These are phyloP conservation scores for Claviceps lovelessii DNA, from an alignment of 2,329 filamentous ascomycete genomes.

Conservation along the genomic window DNA sequence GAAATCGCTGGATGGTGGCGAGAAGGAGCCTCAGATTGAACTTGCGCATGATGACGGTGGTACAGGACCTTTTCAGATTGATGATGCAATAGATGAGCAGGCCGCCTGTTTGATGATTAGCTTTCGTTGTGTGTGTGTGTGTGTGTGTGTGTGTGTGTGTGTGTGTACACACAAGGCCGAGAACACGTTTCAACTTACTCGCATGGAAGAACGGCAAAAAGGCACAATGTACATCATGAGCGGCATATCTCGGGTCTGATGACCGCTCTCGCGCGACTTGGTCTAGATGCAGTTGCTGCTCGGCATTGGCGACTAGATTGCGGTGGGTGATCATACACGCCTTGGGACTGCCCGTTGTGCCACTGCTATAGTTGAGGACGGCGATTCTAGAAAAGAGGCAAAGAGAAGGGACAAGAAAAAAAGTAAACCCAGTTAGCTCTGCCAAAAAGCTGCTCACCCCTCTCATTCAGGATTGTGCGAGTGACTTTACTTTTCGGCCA, in stretches of 20 bases:
- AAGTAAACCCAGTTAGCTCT: not conserved
- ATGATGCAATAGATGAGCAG: not conserved
- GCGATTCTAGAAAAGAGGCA: not conserved
- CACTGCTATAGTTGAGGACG: not conserved
- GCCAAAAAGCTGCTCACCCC: not conserved
- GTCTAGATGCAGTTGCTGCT: not conserved
- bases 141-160: not conserved
- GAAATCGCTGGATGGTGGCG: constrained; percentile 49
- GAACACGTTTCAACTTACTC: not conserved
- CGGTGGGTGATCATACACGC: not conserved
- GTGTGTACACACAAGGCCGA: not conserved
- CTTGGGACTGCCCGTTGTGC: not conserved
- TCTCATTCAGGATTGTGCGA: not conserved
- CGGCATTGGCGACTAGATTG: not conserved
- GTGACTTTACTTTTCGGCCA: not conserved
- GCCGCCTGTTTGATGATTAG: not conserved
- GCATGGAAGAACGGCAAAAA: not conserved
- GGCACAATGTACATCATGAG: not conserved
- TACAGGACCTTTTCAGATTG: not conserved
- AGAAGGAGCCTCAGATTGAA: constrained; percentile 25
- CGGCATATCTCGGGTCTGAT: not conserved
- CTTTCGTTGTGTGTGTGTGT: not conserved
- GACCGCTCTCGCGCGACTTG: not conserved
- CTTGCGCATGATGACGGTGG: not conserved
- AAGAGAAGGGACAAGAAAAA: not conserved